These are phyloP conservation scores for Calocybe gambosa DNA, from an alignment of 1,284 basidiomycete species.

Conservation along the genomic window DNA sequence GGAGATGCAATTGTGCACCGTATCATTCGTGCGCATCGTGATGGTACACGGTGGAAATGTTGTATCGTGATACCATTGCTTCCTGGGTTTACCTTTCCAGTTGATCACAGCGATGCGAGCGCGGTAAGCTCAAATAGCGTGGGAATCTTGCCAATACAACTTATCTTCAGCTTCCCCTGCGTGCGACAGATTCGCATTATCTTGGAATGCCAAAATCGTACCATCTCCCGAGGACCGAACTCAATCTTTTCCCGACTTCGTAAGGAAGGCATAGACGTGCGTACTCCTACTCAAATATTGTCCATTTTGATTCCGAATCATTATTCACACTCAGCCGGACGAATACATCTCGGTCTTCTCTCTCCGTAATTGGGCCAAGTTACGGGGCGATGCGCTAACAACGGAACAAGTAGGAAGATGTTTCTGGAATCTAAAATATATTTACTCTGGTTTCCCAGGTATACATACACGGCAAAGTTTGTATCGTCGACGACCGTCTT, in stretches of 20 bases:
- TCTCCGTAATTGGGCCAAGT: slow-evolving; percentile 90
- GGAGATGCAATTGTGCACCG: slow-evolving; percentile 92
- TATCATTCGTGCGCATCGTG: slow-evolving; percentile 84
- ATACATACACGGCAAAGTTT: slow-evolving; percentile 87
- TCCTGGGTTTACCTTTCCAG: slow-evolving; percentile 91
- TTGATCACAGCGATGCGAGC: slow-evolving; percentile 90
- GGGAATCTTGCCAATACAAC: slow-evolving; percentile 1
- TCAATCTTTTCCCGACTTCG: slow-evolving; percentile 88
- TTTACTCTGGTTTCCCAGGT: slow-evolving; percentile 41
- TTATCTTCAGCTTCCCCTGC: background rate
- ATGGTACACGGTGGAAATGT: slow-evolving; percentile 84
- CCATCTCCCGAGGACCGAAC: slow-evolving; percentile 84
- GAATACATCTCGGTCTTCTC: slow-evolving; percentile 93
- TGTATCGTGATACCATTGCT: slow-evolving; percentile 91
- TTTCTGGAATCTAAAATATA: no score
- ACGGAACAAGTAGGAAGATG: slow-evolving; percentile 82
- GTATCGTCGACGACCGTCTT: slow-evolving; percentile 94
- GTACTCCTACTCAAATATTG: slow-evolving; percentile 20
- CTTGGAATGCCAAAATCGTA: slow-evolving; percentile 88
- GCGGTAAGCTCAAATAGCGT: slow-evolving; percentile 49
- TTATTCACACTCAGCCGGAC: slow-evolving; percentile 57
- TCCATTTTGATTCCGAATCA: slow-evolving; percentile 12
- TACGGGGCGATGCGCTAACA: slow-evolving; percentile 79
- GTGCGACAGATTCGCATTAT: slow-evolving; percentile 76
- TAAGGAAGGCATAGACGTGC: slow-evolving; percentile 84